Conservation (phyloP, 768 basidiomycete species). For the Suillus hirtellus region DNA sequence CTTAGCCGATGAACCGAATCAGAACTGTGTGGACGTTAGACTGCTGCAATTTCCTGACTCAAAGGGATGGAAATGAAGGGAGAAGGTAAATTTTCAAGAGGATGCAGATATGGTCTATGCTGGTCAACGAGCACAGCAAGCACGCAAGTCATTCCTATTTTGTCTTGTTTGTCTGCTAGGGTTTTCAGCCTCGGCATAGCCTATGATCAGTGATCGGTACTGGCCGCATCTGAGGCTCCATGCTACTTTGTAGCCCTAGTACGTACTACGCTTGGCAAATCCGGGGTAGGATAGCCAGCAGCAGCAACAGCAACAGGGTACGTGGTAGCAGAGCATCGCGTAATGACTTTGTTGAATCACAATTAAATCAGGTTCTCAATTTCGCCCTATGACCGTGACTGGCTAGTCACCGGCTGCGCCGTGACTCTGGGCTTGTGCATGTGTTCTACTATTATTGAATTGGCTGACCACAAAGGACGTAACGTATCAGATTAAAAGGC, state of each 20-base stretch:
- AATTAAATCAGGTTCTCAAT: slow-evolving; percentile 2
- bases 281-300: not conserved
- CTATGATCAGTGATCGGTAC: not conserved
- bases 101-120: slow-evolving; percentile 13
- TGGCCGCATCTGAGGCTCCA: not conserved
- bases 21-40: not conserved
- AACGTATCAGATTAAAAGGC: not conserved
- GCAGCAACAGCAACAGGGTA: not conserved
- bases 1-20: slow-evolving; percentile 3
- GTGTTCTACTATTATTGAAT: not conserved
- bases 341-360: slow-evolving; percentile 2
- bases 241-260: not conserved
- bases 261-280: not conserved
- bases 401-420: not conserved
- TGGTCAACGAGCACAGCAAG: slow-evolving; percentile 3
- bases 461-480: not conserved
- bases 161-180: slow-evolving; percentile 34
- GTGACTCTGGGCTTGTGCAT: not conserved
- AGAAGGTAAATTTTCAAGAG: slow-evolving; percentile 2
- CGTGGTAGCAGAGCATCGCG: not conserved
- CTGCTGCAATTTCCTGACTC: not conserved
- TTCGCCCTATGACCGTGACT: not conserved
- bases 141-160: slow-evolving; percentile 23
- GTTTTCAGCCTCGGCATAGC: not conserved
- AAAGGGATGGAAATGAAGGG: not conserved